Evolutionary conservation across 352 stramenopile genomes (phyloP), one percentile per base, ranked within the genome.

Genomic region (Phytopythium oedochilum): DNA sequence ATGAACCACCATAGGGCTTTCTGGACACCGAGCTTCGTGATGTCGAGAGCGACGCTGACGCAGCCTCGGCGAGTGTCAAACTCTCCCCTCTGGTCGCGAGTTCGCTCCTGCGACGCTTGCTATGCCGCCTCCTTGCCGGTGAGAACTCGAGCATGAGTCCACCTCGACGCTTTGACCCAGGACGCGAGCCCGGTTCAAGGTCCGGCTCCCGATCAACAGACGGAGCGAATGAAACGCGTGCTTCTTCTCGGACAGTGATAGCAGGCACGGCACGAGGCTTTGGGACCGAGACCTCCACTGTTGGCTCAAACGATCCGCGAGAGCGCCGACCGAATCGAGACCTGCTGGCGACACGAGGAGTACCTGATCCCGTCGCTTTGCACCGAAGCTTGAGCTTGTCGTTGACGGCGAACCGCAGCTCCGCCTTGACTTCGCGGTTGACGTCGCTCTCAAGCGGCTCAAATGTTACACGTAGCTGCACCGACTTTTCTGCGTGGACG

Each of bases 361-460:
- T 65, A 9, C 55, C 73, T 0, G 36, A 42, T 7, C 68, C 81
- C 7, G 49, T 75, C 5, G 68, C 74, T 43, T 63, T 62, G 58
- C 81, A 91, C 47, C 80, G 63, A 35, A 91, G 39, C 31, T 70
- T 73, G 25, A 76, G 75, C 17, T 47, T 59, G 53, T 88, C 78
- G 57, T 91, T 91, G 9, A 91, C 76, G 2, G 61, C 73, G 51
- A 91, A 91, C 31, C 65, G 71, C 56, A 91, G 66, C 45, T 72
- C 56, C 7, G 64, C 81, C 0, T 59, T 59, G 0, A 89, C 56
- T 10, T 74, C 65, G 8, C 63, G 60, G 28, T 77, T 68, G 0
- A 75, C 57, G 53, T 90, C 83, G 1, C 53, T 43, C 1, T 60
- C 31, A 5, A 62, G 53, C 6, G 81, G 83, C 35, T 86, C 75